Conservation (phyloP, 2,329 filamentous ascomycete genomes). For the Ramularia collo-cygni region DNA sequence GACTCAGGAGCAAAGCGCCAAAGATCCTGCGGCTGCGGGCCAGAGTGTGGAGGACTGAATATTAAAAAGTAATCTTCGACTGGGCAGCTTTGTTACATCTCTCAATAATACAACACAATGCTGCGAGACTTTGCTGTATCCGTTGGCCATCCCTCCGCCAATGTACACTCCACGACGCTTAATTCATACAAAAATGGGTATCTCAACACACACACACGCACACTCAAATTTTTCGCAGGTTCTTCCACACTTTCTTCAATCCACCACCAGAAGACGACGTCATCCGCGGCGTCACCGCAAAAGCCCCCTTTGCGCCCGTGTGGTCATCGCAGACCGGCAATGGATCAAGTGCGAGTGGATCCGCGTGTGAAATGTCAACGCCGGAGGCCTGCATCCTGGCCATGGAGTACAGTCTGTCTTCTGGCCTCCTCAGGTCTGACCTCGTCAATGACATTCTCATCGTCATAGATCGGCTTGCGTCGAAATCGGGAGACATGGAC, state of each 20-base stretch:
- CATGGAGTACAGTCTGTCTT: conserved; percentile 62
- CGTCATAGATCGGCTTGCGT: conserved; percentile 70
- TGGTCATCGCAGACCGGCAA: conserved; percentile 37
- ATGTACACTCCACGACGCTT: too few species aligned
- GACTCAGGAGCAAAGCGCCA: conserved; percentile 23
- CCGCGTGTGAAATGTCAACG: conserved; percentile 28
- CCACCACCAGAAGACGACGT: conserved; percentile 16
- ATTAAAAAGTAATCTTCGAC: not conserved
- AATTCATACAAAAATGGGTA: too few species aligned
- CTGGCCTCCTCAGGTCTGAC: conserved; percentile 72
- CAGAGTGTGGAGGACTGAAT: conserved; percentile 34
- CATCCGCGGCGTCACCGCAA: conserved; percentile 29
- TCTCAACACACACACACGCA: not conserved
- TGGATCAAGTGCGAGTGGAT: conserved; percentile 50
- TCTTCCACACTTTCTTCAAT: conserved; percentile 24
- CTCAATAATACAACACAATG: too few species aligned
- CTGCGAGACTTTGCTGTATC: too few species aligned
- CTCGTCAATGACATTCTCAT: conserved; percentile 90
- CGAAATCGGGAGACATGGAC: conserved; percentile 13
- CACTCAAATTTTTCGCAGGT: conserved; percentile 14
- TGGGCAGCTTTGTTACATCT: too few species aligned
- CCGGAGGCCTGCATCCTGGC: conserved; percentile 15
- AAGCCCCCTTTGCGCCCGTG: conserved; percentile 37
- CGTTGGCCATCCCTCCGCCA: too few species aligned
- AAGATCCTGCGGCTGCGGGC: conserved; percentile 26